Evolutionary conservation across 805 yeast genomes (phyloP), one percentile per base, ranked within the genome.

Genomic region (Metschnikowia gruessii): DNA sequence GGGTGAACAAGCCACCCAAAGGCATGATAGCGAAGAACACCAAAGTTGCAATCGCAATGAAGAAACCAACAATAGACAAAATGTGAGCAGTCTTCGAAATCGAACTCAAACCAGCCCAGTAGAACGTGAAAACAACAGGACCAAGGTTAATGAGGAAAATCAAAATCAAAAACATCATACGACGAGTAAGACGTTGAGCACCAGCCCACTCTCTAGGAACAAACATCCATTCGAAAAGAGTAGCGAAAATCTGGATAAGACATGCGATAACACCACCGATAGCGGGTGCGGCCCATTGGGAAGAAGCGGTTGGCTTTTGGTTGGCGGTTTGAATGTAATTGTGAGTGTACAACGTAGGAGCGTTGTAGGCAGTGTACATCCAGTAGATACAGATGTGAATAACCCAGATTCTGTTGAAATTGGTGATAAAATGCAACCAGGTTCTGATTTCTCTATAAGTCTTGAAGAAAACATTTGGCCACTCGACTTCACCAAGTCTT

Each of bases 131-230:
- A 46, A 88, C 81, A 28, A 88, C 81, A 32, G 98, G 96, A 57
- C 84, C 95, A 63, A 92, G 74, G 69, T 92, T 94, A 52, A 83
- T 60, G 44, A 73, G 75, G 47, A 90, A 74, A 56, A 90, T 80
- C 43, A 80, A 55, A 45, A 84, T 56, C 65, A 92, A 69, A 64
- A 91, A 85, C 75, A 83, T 64, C 60, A 94, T 76, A 66, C 99
- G 85, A 72, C 96, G 88, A 32, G 89, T 74, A 64, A 94, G 79
- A 67, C 87, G 97, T 74, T 92, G 98, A 67, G 98, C 97, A 70
- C 99, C 99, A 30, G 98, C 95, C 98, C 98, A 94, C 59, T 85
- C 81, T 72, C 98, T 85, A 57, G 99, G 99, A 51, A 94, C 98
- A 61, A 90, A 94, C 65, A 83, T 75, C 96, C 96, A 92, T 72